Evolutionary conservation across 108 stramenopile species (phyloP), one percentile per base, ranked within the genome.

Genomic region (Fistulifera pelliculosa): DNA sequence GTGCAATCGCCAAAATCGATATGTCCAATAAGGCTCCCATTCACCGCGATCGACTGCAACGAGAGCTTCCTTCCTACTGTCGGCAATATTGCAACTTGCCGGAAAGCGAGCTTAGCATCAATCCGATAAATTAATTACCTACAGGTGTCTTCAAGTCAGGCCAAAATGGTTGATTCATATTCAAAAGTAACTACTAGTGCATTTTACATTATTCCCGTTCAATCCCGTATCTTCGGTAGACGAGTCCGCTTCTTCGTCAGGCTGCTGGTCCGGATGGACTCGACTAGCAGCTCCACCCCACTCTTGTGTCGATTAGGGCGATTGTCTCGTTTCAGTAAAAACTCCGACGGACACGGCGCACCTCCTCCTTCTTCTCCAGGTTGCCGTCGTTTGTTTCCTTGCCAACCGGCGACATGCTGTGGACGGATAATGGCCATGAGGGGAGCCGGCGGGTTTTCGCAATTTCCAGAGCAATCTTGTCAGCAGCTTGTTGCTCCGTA

Each of bases 281-380:
- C 58, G 47, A 21, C 58, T 60, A 6, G 27, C 22, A 11, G 19
- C 42, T 27, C 27, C 27, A 26, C 71, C 43, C 31, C 31, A 6
- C 6, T 35, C 31, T 35, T 35, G 31, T 54, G 16, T 26, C 21
- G 35, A 26, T 64, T 31, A 0, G 55, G 52, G 12, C 85, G 76
- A 40, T 81, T 77, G 47, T 77, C 80, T 42, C 82, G 63, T 31
- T 78, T 64, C 35, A 82, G 45, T 50, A 83, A 62, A 48, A 93
- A 93, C n/a, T 82, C 83, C 42, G 74, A 66, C 17, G 91, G 91
- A 72, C 91, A 93, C 31, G 91, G 91, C 25, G 87, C 87, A 16
- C 91, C 91, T 1, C 91, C 91, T 22, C 90, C 90, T 45, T 86
- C 80, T 41, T 77, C 81, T 8, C 55, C 72, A 12, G 76, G 69